Conservation (phyloP, 2,329 filamentous ascomycete genomes). For the Drechslerella coelobrocha region DNA sequence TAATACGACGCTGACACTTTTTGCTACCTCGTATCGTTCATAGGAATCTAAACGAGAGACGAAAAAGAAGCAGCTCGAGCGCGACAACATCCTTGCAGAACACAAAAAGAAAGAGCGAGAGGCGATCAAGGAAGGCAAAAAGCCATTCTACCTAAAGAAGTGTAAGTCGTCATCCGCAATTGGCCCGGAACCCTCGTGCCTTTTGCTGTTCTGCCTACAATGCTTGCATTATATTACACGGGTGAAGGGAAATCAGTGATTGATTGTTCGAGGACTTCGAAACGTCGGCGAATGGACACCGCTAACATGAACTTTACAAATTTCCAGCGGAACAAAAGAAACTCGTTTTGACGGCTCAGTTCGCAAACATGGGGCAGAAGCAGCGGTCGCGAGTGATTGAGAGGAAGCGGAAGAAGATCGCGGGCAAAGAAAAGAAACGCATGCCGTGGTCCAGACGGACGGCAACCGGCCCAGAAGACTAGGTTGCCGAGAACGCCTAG, state of each 20-base stretch:
- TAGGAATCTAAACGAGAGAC: conserved; percentile 74
- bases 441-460: conserved; percentile 48
- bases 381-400: conserved; percentile 85
- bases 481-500: conserved; percentile 38
- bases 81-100: conserved; percentile 72
- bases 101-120: conserved; percentile 86
- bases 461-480: conserved; percentile 40
- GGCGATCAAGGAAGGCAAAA: conserved; percentile 84
- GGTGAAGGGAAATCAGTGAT: not conserved
- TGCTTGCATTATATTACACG: not conserved
- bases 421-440: conserved; percentile 76
- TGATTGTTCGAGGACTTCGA: conserved; percentile 1
- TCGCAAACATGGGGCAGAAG: conserved; percentile 80
- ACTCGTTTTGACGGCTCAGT: conserved; percentile 77
- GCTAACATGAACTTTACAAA: conserved; percentile 25
- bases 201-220: conserved; percentile 5
- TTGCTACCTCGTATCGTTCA: conserved; percentile 21
- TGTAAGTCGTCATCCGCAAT: conserved; percentile 56
- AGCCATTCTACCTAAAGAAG: conserved; percentile 91
- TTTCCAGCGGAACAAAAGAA: conserved; percentile 79
- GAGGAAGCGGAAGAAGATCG: conserved; percentile 85
- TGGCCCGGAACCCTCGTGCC: conserved; percentile 42
- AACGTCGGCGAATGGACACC: conserved; percentile 13
- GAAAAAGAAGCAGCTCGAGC: conserved; percentile 71
- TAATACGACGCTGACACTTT: conserved; percentile 44